Conservation (phyloP, 345 rosid genomes). For the Brassica cretica region DNA sequence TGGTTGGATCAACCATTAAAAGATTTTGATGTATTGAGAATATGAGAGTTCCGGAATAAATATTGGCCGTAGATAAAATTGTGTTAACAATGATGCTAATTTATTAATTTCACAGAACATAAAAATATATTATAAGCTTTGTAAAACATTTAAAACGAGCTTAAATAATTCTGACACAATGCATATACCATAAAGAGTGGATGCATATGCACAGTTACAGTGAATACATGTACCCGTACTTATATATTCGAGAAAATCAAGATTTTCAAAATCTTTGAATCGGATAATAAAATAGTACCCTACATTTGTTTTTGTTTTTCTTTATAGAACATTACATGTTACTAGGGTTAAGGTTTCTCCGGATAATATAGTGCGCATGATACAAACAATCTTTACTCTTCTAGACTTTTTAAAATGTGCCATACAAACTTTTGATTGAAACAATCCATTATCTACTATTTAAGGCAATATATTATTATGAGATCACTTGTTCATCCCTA, state of each 20-base stretch:
- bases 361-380: not conserved
- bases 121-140: not conserved
- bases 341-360: not conserved
- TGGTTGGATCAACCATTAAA: not conserved
- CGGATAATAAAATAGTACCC: not conserved
- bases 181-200: not conserved
- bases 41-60: not conserved
- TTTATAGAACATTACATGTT: not conserved
- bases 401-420: not conserved
- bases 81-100: not conserved
- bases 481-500: not conserved
- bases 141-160: not conserved
- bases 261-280: not conserved
- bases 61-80: not conserved
- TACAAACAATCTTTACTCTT: not conserved
- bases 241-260: not conserved
- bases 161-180: not conserved
- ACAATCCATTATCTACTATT: not conserved
- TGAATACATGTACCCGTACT: not conserved
- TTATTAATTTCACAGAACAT: not conserved
- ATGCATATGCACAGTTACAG: not conserved
- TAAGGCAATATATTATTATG: not conserved
- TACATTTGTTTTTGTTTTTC: not conserved
- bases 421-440: not conserved
- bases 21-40: not conserved